Evolutionary conservation across 805 yeast genomes (phyloP).

Genomic region (Barnettozyma botsteinii): DNA sequence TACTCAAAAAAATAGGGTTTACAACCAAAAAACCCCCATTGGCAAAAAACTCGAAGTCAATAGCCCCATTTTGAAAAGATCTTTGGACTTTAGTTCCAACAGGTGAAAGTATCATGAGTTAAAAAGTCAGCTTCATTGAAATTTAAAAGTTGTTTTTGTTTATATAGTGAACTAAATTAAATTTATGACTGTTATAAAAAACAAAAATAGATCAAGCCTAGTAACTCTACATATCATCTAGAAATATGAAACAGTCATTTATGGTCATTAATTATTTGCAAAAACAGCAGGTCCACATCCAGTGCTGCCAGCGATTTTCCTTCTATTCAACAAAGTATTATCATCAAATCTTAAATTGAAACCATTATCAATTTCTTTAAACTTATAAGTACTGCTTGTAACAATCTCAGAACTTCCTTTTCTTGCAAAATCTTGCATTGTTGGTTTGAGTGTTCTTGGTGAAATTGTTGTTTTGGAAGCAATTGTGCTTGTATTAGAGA

Average conservation of each 20-base stretch:
- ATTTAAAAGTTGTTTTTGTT: too few species aligned
- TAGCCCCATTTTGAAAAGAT: too few species aligned
- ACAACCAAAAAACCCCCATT: too few species aligned
- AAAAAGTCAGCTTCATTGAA: too few species aligned
- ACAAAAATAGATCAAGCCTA: too few species aligned
- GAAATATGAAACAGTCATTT: background rate
- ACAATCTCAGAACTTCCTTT: background rate
- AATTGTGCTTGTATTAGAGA: background rate
- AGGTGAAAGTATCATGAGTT: too few species aligned
- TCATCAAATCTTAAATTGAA: constrained; percentile 24
- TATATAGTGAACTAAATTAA: too few species aligned
- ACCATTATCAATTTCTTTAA: constrained; percentile 16
- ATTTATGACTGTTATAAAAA: too few species aligned
- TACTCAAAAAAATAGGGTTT: too few species aligned
- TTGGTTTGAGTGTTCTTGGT: background rate
- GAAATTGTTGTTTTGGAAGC: background rate
- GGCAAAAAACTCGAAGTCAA: too few species aligned
- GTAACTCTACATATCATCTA: too few species aligned
- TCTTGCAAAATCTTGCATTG: background rate
- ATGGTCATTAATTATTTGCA: background rate
- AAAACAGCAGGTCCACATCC: constrained; percentile 13
- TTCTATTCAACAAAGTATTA: constrained; percentile 25
- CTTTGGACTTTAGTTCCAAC: too few species aligned
- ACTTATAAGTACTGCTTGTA: constrained; percentile 1
- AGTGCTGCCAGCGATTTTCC: constrained; percentile 17